Percentiles rank a stretch among this genome's conserved stretches.
Evolutionary conservation across 2,329 filamentous ascomycete genomes (phyloP).

Genomic region (Colletotrichum graminicola): DNA sequence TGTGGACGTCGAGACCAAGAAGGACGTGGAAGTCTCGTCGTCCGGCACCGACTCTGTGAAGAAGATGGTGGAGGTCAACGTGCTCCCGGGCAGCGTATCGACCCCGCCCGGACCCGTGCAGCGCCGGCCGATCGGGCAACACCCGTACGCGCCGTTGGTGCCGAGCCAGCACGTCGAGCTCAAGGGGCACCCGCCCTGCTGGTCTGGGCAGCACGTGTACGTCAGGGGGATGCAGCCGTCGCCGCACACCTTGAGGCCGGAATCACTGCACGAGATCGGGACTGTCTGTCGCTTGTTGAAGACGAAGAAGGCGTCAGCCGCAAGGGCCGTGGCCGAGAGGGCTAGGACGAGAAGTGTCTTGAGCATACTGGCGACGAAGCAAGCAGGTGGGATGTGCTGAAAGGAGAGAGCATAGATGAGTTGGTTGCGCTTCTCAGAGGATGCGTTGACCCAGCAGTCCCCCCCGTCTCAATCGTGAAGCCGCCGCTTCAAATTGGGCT

Average conservation of each 20-base stretch:
- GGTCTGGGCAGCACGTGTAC: conserved; percentile 50
- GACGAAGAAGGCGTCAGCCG: conserved; percentile 40
- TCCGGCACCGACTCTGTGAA: conserved; percentile 13
- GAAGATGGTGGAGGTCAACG: conserved; percentile 9
- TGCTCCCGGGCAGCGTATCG: conserved; percentile 30
- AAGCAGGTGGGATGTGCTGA: background rate
- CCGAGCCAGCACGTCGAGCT: conserved; percentile 46
- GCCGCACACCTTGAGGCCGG: conserved; percentile 47
- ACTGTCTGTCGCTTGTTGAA: conserved; percentile 43
- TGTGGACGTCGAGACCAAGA: background rate
- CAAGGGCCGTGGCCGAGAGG: conserved; percentile 44
- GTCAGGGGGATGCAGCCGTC: conserved; percentile 46
- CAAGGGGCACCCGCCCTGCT: conserved; percentile 46
- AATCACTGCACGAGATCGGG: conserved; percentile 45
- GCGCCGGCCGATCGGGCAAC: conserved; percentile 47
- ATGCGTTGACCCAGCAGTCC: background rate
- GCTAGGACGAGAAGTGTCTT: conserved; percentile 45
- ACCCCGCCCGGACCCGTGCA: conserved; percentile 48
- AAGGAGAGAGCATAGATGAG: background rate
- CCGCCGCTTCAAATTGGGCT: background rate
- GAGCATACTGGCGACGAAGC: conserved; percentile 44
- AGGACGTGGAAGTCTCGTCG: conserved; percentile 6
- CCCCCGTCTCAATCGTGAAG: background rate
- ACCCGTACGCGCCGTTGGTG: conserved; percentile 47
- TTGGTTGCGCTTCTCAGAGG: background rate